Conservation (phyloP, 192 early-diverging fungal genomes). For the Backusella australiensis region DNA sequence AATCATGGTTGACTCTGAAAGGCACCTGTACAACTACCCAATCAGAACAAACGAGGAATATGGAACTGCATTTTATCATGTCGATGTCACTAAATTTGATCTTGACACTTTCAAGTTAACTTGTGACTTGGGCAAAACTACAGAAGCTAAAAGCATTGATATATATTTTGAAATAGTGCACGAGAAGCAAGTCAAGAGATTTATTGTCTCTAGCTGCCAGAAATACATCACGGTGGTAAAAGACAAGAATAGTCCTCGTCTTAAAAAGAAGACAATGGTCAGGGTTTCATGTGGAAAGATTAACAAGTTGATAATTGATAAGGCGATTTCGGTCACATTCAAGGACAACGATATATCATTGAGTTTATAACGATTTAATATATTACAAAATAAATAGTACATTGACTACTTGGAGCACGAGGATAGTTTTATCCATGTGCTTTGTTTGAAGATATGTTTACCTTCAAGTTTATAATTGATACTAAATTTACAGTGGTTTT, state of each 20-base stretch:
- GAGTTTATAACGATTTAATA: not conserved
- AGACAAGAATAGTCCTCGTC: not conserved
- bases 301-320: not conserved
- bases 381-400: no score
- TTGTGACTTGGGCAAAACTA: not conserved
- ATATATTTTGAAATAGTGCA: not conserved
- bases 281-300: not conserved
- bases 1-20: not conserved
- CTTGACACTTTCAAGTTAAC: not conserved
- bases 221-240: not conserved
- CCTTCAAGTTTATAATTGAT: no score
- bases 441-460: no score
- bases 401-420: no score
- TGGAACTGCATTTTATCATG: not conserved
- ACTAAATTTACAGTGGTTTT: no score
- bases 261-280: not conserved
- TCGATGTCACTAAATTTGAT: not conserved
- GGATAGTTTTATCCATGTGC: no score
- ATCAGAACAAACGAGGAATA: not conserved
- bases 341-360: not conserved
- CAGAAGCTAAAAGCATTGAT: not conserved
- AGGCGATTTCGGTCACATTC: not conserved
- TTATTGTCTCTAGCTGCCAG: not conserved
- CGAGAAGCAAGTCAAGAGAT: not conserved
- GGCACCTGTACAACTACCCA: not conserved